Evolutionary conservation across 2,329 filamentous ascomycete genomes (phyloP).

Genomic region (Aspergillus sp.): DNA sequence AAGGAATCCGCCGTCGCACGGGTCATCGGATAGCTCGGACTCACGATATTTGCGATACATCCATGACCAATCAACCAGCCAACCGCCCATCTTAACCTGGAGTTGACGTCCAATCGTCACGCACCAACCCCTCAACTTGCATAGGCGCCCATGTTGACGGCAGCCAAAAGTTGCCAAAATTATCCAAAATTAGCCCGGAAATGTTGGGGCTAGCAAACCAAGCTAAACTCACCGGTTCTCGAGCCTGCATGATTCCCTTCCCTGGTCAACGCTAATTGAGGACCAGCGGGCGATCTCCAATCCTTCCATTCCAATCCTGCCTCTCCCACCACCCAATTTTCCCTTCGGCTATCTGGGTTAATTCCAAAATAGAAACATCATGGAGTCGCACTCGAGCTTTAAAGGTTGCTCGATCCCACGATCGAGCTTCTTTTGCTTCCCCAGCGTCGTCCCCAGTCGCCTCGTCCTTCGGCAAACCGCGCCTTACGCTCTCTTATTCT

Average conservation of each 20-base stretch:
- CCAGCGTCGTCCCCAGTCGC: conserved; percentile 20
- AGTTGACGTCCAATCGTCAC: conserved; percentile 17
- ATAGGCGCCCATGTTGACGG: conserved; percentile 19
- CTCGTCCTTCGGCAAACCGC: conserved; percentile 21
- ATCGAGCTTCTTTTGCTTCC: conserved; percentile 13
- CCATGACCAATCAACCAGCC: conserved; percentile 19
- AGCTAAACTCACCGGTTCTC: conserved; percentile 17
- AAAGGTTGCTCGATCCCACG: conserved; percentile 24
- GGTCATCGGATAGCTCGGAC: conserved; percentile 8
- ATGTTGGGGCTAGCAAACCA: conserved; percentile 11
- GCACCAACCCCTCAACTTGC: conserved; percentile 3
- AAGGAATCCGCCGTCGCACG: conserved; percentile 7
- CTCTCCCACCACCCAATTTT: conserved; percentile 18
- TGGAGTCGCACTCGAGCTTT: conserved; percentile 17
- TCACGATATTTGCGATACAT: conserved; percentile 13
- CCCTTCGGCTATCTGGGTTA: conserved; percentile 17
- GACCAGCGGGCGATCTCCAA: conserved; percentile 17
- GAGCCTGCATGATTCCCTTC: conserved; percentile 15
- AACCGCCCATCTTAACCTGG: conserved; percentile 12
- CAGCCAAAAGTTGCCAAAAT: conserved; percentile 15
- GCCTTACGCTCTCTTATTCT: conserved; percentile 28
- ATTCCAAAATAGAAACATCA: conserved; percentile 26
- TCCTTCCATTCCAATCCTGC: conserved; percentile 14
- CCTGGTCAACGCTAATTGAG: conserved; percentile 11
- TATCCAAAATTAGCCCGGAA: conserved; percentile 24